Evolutionary conservation across 177 flowering plant species (phyloP).

Genomic region (Telopea speciosissima): DNA sequence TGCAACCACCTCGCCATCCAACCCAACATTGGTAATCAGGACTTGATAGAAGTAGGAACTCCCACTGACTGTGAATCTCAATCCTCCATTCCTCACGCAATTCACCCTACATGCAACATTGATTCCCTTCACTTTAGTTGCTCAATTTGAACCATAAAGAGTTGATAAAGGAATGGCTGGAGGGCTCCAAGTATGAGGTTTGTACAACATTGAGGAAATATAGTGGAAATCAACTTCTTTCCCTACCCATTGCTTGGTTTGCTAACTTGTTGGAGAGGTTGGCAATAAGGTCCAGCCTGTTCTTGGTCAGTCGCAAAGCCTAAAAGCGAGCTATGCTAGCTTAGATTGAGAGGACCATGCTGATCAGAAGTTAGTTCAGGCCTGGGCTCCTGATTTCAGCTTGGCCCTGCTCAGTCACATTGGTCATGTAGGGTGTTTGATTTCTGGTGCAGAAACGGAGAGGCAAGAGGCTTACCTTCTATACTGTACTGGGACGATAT

Average conservation of each 20-base stretch:
- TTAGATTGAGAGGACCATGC: too few relatives aligned
- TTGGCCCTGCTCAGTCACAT: too few relatives aligned
- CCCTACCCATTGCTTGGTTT: too few relatives aligned
- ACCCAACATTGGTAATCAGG: constrained; percentile 62
- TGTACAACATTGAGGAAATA: background rate
- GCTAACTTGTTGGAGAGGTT: too few relatives aligned
- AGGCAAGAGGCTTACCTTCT: constrained; percentile 34
- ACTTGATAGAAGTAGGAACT: constrained; percentile 49
- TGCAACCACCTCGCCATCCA: constrained; percentile 63
- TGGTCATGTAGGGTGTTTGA: too few relatives aligned
- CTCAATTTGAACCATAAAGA: background rate
- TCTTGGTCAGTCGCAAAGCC: too few relatives aligned
- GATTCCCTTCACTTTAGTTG: background rate
- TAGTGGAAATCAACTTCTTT: background rate
- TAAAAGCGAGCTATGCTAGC: too few relatives aligned
- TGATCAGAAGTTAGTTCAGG: too few relatives aligned
- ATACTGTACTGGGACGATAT: constrained; percentile 66
- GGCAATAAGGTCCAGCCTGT: too few relatives aligned
- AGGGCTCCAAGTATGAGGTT: background rate
- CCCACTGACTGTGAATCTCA: constrained; percentile 65
- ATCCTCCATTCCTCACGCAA: constrained; percentile 58
- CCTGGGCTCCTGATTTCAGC: too few relatives aligned
- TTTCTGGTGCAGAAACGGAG: background rate
- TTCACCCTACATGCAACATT: constrained; percentile 45
- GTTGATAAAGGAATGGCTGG: background rate